Conservation (phyloP, 2,329 filamentous ascomycete genomes). For the Zasmidium citrigriseum region DNA sequence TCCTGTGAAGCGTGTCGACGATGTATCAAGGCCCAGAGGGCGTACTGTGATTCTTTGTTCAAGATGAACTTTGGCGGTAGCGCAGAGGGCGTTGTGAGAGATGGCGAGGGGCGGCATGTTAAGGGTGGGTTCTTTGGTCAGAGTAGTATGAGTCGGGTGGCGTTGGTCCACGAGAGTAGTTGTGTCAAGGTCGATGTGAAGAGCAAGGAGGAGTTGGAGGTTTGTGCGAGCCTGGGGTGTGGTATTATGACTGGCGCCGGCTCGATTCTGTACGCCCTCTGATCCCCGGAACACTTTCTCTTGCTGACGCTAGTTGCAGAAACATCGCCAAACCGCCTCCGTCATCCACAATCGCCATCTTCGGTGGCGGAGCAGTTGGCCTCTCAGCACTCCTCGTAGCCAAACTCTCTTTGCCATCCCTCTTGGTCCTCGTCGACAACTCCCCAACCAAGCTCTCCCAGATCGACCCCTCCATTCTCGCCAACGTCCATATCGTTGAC, state of each 20-base stretch:
- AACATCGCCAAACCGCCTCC: slow-evolving; percentile 23
- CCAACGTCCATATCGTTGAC: slow-evolving; percentile 15
- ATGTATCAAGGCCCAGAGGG: slow-evolving; percentile 13
- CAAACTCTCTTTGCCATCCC: slow-evolving; percentile 2
- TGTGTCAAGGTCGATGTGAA: slow-evolving; percentile 18
- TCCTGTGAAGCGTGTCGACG: slow-evolving; percentile 20
- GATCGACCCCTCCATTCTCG: slow-evolving; percentile 17
- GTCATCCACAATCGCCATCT: slow-evolving; percentile 20
- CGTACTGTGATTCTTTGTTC: slow-evolving; percentile 22
- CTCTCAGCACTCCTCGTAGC: slow-evolving; percentile 24
- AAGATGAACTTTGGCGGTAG: slow-evolving; percentile 21
- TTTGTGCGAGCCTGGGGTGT: slow-evolving; percentile 25
- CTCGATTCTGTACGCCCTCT: slow-evolving; percentile 20
- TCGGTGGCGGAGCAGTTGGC: slow-evolving; percentile 26
- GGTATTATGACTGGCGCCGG: slow-evolving; percentile 29
- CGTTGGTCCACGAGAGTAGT: slow-evolving; percentile 19
- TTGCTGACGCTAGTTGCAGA: slow-evolving; percentile 1
- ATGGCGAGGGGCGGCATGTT: slow-evolving; percentile 12
- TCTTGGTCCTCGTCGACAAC: slow-evolving; percentile 25
- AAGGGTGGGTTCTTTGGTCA: slow-evolving; percentile 27
- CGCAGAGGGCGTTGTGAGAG: slow-evolving; percentile 14
- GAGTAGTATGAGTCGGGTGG: slow-evolving; percentile 22
- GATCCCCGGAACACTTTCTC: not conserved
- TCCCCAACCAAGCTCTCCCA: slow-evolving; percentile 21
- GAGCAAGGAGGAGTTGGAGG: slow-evolving; percentile 20